Conservation (phyloP, 768 basidiomycete species). For the Arthromyces matolae region DNA sequence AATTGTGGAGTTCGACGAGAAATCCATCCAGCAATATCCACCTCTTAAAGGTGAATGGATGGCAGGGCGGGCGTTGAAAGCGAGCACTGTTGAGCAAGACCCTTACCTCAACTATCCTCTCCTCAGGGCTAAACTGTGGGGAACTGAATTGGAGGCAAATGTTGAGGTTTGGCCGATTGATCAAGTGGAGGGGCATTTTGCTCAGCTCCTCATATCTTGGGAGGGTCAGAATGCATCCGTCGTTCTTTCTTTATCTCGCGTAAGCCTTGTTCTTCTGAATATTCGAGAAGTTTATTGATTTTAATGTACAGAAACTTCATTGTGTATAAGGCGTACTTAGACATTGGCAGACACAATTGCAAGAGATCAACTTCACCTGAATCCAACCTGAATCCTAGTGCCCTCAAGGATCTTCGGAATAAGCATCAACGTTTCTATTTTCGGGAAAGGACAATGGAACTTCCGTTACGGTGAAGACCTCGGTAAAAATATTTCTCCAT, state of each 20-base stretch:
- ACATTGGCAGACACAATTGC: no score
- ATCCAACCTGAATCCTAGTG: no score
- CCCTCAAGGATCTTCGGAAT: no score
- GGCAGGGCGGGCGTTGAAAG: not conserved
- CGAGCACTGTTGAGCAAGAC: not conserved
- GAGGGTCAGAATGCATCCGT: not conserved
- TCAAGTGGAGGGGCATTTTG: not conserved
- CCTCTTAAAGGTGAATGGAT: not conserved
- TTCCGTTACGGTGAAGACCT: no score
- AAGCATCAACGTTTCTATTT: no score
- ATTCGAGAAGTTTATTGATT: no score
- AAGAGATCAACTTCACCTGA: no score
- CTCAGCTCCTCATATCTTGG: not conserved
- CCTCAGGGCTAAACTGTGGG: not conserved
- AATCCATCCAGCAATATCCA: not conserved
- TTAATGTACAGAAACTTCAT: no score
- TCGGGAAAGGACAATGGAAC: no score
- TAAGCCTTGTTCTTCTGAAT: no score
- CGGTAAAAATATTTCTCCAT: not conserved
- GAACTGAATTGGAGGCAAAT: not conserved
- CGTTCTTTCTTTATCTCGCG: not conserved
- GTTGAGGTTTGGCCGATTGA: not conserved
- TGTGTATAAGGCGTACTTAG: no score
- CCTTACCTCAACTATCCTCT: not conserved
- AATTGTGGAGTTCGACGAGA: not conserved